Conservation (phyloP, 176 grass and related monocot species). For the Raddia guianensis region DNA sequence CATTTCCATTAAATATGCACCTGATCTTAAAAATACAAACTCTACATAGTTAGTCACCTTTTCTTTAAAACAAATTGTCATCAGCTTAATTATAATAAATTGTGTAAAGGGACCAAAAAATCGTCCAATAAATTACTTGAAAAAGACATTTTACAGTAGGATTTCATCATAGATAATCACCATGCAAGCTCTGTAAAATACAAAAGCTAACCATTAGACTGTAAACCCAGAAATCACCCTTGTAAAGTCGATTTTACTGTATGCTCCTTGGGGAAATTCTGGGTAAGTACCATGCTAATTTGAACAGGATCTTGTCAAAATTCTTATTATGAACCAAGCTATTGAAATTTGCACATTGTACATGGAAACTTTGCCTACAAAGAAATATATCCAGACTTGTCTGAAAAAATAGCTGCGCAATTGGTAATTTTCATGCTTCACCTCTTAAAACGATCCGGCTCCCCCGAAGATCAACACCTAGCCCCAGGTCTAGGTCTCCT, state of each 20-base stretch:
- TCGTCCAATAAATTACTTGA: conserved; percentile 11
- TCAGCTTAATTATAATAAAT: not conserved
- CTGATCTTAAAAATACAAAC: conserved; percentile 64
- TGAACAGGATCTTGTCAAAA: not conserved
- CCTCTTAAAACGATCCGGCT: not conserved
- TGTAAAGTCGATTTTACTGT: not conserved
- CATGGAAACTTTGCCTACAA: conserved; percentile 1
- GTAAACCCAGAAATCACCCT: not conserved
- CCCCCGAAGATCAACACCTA: too few species aligned
- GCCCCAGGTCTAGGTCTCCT: too few species aligned
- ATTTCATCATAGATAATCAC: not conserved
- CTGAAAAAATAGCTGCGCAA: not conserved
- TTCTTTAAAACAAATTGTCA: not conserved
- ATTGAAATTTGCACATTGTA: not conserved
- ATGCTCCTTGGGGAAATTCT: not conserved
- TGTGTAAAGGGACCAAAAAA: conserved; percentile 6
- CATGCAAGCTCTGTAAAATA: not conserved
- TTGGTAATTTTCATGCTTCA: not conserved
- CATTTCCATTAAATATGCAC: conserved; percentile 99
- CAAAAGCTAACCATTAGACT: not conserved
- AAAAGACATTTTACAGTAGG: not conserved
- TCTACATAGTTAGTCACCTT: conserved; percentile 22
- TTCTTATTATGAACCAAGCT: not conserved
- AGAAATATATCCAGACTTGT: not conserved
- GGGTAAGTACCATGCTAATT: not conserved